Evolutionary conservation across 1,284 basidiomycete genomes (phyloP), one percentile per base, ranked within the genome.

Genomic region (Singerocomus inundabilis): DNA sequence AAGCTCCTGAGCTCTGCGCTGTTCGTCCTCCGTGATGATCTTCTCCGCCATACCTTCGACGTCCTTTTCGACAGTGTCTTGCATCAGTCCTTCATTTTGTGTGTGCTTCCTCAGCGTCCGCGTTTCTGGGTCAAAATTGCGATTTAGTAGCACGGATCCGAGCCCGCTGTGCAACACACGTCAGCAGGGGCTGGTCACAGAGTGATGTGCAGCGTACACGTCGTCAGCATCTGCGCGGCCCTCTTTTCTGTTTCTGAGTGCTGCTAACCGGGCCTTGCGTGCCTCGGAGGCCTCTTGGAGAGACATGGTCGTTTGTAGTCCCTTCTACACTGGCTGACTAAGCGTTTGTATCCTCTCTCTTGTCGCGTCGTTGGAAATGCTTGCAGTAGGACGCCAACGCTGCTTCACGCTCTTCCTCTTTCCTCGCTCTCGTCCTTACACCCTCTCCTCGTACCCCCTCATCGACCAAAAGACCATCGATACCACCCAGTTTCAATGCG

Each of bases 41-140:
- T 76, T 71, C 64, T 94, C 87, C 11, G 93, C 91, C 49, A 98
- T 70, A 0, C 93, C 93, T 45, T 85, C 80, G 0, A 97, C 85
- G 51, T 86, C 77, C 60, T 84, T 85, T 72, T 98, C 95, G 6
- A 98, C 84, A 0, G 95, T 98, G 57, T 94, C 90, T 58, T 88
- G 80, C 62, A 82, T 78, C 40, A 80, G 75, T 55, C 79, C 78
- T 42, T 79, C 78, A 44, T 73, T 71, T 32, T 64, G 67, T 12
- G 70, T 71, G 57, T 76, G 81, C 66, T 89, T 91, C 61, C 82
- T 82, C 52, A 90, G 65, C 53, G 89, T 84, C 42, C 91, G 81
- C 5, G 88, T 87, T 54, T 84, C 82, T 6, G 91, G 90, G 68
- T 96, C 92, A 69, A 90, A 96, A 62, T 93, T 93, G 38, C 93